Percentiles rank a stretch among this genome's conserved stretches.
Conservation (phyloP, 768 basidiomycete genomes). For the Collybia nuda region DNA sequence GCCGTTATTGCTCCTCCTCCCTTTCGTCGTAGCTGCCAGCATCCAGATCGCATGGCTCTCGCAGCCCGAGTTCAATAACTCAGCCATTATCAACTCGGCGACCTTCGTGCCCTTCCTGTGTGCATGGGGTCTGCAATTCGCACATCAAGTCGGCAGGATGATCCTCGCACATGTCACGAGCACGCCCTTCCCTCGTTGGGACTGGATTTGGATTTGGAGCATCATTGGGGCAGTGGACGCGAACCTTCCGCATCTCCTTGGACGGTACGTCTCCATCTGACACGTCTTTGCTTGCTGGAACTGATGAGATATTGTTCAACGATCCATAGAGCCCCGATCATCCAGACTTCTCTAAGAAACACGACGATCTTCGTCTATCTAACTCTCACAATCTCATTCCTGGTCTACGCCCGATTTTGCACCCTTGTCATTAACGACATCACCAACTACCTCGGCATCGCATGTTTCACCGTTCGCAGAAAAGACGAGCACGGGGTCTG, state of each 20-base stretch:
- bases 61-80: constrained; percentile 58
- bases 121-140: constrained; percentile 92
- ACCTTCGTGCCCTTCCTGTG: constrained; percentile 86
- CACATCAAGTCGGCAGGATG: constrained; percentile 88
- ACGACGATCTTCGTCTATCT: constrained; percentile 65
- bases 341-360: constrained; percentile 65
- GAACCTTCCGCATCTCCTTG: constrained; percentile 67
- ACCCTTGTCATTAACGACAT: constrained; percentile 83
- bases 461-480: constrained; percentile 90
- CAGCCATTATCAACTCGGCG: constrained; percentile 71
- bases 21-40: constrained; percentile 70
- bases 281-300: not conserved
- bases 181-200: constrained; percentile 81
- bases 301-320: not conserved
- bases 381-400: constrained; percentile 47
- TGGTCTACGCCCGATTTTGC: constrained; percentile 77
- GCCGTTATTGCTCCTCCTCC: constrained; percentile 76
- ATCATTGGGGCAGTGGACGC: constrained; percentile 79
- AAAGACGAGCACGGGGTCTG: constrained; percentile 72
- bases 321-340: constrained; percentile 54
- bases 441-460: constrained; percentile 90
- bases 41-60: constrained; percentile 83
- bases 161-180: constrained; percentile 92
- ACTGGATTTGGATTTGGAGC: constrained; percentile 85
- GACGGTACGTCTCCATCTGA: constrained; percentile 47